Evolutionary conservation across 1,284 basidiomycete genomes (phyloP).

Genomic region (Baeospora myosura): DNA sequence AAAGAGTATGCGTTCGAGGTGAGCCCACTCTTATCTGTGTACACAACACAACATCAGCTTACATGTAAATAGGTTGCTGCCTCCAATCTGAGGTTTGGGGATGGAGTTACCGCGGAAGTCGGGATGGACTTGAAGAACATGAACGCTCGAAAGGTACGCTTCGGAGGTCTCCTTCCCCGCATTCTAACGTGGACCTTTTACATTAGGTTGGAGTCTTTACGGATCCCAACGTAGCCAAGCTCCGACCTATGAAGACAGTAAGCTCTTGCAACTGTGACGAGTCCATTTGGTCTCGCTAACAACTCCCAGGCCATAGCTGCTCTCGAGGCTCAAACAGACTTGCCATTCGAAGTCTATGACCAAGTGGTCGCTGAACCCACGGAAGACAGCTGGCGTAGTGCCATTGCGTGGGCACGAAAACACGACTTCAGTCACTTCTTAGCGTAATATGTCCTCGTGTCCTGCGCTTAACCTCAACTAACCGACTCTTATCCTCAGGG

Average conservation of each 20-base stretch:
- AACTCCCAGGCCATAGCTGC: conserved; percentile 62
- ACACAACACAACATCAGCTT: conserved; percentile 10
- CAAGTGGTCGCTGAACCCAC: conserved; percentile 87
- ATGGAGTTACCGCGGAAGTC: conserved; percentile 85
- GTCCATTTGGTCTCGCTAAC: neutral
- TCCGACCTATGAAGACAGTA: conserved; percentile 79
- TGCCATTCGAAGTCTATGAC: conserved; percentile 83
- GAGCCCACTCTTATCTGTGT: conserved; percentile 11
- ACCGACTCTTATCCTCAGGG: conserved; percentile 34
- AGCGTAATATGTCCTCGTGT: conserved; percentile 46
- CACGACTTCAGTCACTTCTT: conserved; percentile 92
- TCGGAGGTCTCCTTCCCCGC: conserved; percentile 5
- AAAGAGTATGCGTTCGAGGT: conserved; percentile 90
- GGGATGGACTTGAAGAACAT: conserved; percentile 92
- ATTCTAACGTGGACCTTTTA: conserved; percentile 17
- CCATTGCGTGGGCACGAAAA: conserved; percentile 81
- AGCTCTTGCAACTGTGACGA: conserved; percentile 20
- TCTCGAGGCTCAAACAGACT: conserved; percentile 62
- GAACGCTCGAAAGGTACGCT: conserved; percentile 68
- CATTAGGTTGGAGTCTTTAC: conserved; percentile 88
- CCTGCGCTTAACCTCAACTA: conserved; percentile 6
- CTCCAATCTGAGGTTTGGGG: conserved; percentile 83
- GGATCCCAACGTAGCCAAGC: conserved; percentile 77
- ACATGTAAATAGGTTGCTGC: conserved; percentile 66
- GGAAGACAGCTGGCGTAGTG: conserved; percentile 80